Base-by-base conservation (phyloP, 805 yeast genomes). In the Ogataea henricii region DNA sequence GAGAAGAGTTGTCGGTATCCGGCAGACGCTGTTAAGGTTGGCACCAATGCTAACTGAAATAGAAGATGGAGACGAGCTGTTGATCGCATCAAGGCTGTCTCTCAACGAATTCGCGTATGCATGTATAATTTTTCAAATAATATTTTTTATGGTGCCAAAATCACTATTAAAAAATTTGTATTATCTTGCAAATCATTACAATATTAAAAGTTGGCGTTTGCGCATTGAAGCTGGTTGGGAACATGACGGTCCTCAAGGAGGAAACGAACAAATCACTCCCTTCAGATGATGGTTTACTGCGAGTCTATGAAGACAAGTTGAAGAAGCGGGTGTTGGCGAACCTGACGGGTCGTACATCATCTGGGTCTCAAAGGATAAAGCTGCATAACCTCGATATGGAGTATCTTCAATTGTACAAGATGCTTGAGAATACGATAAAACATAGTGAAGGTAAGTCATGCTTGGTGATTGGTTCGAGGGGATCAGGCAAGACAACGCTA, bases 381-480 rank as follows among this genome's bases (percentile, higher is more conserved):
- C 65, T 71, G 10, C 65, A 68, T 32, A 71, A 68, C 7, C 54
- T 75, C 3, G 76, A 69, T 3, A 66, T 58, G 3, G 72, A 75
- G 36, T 71, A 71, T 51, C 51, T 67, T 1, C 86, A 86, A 52
- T 62, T 91, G 1, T 78, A 77, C 51, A 67, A 70, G 10, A 63
- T 88, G 54, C 61, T 91, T 43, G 80, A 79, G 42, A 82, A 82
- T 51, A 83, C 96, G 0, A 74, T 90, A 1, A 68, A 71, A 20
- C 79, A 79, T 51, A 76, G 79, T 23, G 94, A 89, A 52, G 91
- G 96, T 6, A 89, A 88, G 60, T 92, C 97, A 2, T 79, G 83
- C 10, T 68, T 92, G 6, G 49, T 92, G 1, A 74, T 90, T 38
- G 98, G 98, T 0, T 89, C 96, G 0, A 69, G 90, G 36, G 82